Conservation (phyloP, 1,284 basidiomycete genomes). For the Mycena sp. region DNA sequence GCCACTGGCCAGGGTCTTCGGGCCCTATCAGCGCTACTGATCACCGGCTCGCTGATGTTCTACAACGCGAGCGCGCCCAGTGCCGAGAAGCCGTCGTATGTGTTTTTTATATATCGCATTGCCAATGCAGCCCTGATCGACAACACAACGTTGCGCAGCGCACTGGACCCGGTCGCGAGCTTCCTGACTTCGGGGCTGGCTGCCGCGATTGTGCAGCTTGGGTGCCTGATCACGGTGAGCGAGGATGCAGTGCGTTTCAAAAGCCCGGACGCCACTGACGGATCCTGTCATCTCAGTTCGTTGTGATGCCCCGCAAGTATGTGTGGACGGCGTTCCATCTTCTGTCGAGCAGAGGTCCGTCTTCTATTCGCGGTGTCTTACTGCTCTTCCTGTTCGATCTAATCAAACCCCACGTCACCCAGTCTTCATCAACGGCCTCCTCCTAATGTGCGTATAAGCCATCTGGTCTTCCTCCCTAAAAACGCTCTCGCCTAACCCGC, state of each 20-base stretch:
- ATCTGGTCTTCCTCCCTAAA: neutral
- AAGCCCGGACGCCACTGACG: too few relatives aligned
- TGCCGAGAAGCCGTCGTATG: neutral
- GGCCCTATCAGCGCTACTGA: neutral
- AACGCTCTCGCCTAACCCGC: neutral
- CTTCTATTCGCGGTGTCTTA: too few relatives aligned
- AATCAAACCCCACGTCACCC: too few relatives aligned
- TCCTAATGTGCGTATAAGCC: neutral
- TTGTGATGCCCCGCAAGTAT: neutral
- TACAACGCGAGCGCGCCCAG: neutral
- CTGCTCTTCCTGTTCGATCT: too few relatives aligned
- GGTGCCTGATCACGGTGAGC: conserved; percentile 1
- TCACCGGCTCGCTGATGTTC: neutral
- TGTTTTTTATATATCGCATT: neutral
- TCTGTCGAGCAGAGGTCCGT: conserved; percentile 5
- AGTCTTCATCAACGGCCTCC: conserved; percentile 6
- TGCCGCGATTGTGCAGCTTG: neutral
- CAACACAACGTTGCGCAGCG: neutral
- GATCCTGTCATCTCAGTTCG: neutral
- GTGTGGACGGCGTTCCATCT: neutral
- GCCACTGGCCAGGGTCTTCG: conserved; percentile 1
- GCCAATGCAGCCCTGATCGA: neutral
- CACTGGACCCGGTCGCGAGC: neutral
- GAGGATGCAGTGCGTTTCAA: too few relatives aligned
- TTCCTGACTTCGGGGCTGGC: conserved; percentile 1